Percentiles rank a stretch among this genome's conserved stretches.
These are phyloP conservation scores for Bimuria novae-zelandiae DNA, from an alignment of 2,329 filamentous ascomycete species.

Conservation along the genomic window DNA sequence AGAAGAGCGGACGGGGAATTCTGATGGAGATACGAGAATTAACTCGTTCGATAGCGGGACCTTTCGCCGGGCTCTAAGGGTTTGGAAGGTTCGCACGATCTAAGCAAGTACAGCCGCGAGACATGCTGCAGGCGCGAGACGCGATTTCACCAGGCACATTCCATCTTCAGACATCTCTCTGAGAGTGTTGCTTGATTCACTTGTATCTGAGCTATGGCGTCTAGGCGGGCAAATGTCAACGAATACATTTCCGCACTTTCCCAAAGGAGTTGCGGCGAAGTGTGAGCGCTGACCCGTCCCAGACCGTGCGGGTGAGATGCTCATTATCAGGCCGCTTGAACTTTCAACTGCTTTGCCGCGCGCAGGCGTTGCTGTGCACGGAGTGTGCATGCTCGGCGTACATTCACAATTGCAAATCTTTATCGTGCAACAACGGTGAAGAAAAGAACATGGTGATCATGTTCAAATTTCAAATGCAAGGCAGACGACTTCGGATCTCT, in stretches of 20 bases:
- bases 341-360: background rate
- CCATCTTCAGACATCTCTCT: background rate
- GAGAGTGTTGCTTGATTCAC: background rate
- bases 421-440: too few relatives aligned
- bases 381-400: too few relatives aligned
- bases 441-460: too few relatives aligned
- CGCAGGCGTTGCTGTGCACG: background rate
- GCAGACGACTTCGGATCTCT: conserved; percentile 2
- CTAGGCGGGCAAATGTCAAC: too few relatives aligned
- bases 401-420: too few relatives aligned
- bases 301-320: conserved; percentile 1
- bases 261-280: conserved; percentile 3
- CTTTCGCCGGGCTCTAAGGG: background rate
- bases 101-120: background rate
- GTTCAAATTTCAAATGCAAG: too few relatives aligned
- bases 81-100: background rate
- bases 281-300: background rate
- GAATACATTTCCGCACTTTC: conserved; percentile 4
- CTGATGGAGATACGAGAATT: background rate
- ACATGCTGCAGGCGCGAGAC: background rate
- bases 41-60: background rate
- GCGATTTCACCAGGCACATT: background rate
- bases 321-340: background rate
- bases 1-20: background rate
- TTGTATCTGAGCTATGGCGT: conserved; percentile 1